Percentiles rank a stretch among this genome's conserved stretches.
Evolutionary conservation across 768 basidiomycete species (phyloP).

Genomic region (Suillus hirtellus): DNA sequence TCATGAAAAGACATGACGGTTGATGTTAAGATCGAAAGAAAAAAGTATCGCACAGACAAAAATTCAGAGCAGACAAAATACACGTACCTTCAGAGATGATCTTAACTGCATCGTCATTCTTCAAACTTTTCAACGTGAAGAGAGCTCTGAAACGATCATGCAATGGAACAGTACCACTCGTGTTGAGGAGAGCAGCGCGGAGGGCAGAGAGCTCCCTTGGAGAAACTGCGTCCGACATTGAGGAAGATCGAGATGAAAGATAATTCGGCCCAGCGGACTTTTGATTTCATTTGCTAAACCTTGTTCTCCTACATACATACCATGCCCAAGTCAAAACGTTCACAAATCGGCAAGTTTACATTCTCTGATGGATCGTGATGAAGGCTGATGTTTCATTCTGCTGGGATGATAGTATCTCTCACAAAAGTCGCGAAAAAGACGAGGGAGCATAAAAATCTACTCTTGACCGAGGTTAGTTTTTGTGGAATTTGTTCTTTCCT

Average conservation of each 20-base stretch:
- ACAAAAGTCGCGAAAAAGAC: conserved; percentile 96
- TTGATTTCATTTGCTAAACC: conserved; percentile 31
- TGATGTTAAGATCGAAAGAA: background rate
- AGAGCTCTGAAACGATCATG: conserved; percentile 89
- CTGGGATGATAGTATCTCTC: conserved; percentile 67
- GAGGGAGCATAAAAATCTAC: conserved; percentile 81
- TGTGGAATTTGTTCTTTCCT: background rate
- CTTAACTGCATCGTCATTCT: conserved; percentile 72
- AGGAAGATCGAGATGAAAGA: conserved; percentile 27
- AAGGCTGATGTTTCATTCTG: conserved; percentile 17
- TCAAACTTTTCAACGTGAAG: conserved; percentile 88
- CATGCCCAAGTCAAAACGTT: conserved; percentile 90
- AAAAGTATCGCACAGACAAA: conserved; percentile 11
- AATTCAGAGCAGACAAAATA: background rate
- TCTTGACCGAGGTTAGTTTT: conserved; percentile 72
- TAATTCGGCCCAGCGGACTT: conserved; percentile 50
- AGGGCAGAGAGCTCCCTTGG: conserved; percentile 63
- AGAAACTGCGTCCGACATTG: conserved; percentile 37
- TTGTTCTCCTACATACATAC: conserved; percentile 11
- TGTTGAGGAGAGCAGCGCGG: conserved; percentile 78
- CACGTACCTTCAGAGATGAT: conserved; percentile 81
- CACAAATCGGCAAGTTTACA: conserved; percentile 73
- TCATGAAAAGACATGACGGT: background rate
- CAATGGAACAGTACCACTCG: conserved; percentile 66
- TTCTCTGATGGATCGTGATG: conserved; percentile 6